Evolutionary conservation across 1,284 basidiomycete genomes (phyloP), one percentile per base, ranked within the genome.

Genomic region (Meira nashicola): DNA sequence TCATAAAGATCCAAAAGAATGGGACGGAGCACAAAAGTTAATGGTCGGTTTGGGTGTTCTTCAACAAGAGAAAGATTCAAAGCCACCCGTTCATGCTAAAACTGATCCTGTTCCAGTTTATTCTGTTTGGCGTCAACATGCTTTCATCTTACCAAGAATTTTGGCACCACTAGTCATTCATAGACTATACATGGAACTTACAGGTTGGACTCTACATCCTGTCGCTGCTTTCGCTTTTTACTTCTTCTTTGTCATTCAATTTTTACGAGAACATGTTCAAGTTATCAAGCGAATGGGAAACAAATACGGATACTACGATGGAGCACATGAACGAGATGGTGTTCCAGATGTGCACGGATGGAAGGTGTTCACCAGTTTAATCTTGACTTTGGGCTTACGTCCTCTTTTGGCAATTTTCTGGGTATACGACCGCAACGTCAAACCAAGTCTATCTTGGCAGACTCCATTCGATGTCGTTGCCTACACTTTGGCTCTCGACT

Each of bases 231-330:
- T 67, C 47, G 9, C 62, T 14, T 28, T 71, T n/a, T 67, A 64
- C 48, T 60, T 19, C 5, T 9, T 11, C 7, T 17, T 5, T n/a
- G 2, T 71, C 46, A 60, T 60, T 9, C 10, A 44, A 6, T 70
- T 74, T 28, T 63, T 64, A 17, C 19, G 55, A 17, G 59, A 56
- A 19, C 37, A 63, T 2, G 23, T 73, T 38, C 57, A 65, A 21
- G 53, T 59, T 11, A 40, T 70, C 1, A 51, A 63, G 11, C 37
- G 51, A 15, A 38, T 66, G 8, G 55, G 57, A n/a, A 38, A 55
- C 17, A 57, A 52, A 7, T 63, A 67, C 37, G 73, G 73, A 11
- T 74, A 58, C 21, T 66, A 73, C 8, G 66, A 70, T 43, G 67
- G 70, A 33, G 46, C 64, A 8, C 49, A 46, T 1, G 19, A 56